A percentile compares a stretch with the other conserved stretches of the same genome.
Conservation (phyloP, 116 monocot genomes). For the Dioscorea cayenensis region DNA sequence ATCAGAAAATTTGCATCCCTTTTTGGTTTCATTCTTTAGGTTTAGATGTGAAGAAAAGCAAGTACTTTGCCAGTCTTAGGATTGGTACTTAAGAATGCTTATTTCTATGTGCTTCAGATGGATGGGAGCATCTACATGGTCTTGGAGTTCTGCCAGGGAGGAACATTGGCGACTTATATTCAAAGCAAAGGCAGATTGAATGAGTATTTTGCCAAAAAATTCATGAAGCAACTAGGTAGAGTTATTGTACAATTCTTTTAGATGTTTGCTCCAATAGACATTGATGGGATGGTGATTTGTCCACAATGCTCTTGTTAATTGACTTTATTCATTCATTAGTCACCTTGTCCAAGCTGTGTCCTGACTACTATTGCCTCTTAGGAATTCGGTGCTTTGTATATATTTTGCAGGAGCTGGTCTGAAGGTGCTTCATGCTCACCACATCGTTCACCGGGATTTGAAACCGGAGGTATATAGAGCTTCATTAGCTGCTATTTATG, state of each 20-base stretch:
- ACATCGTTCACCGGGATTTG: slow-evolving; percentile 56
- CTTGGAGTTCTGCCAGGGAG: slow-evolving; percentile 50
- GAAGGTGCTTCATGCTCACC: slow-evolving; percentile 32
- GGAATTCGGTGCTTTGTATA: no score
- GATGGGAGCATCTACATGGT: slow-evolving; percentile 44
- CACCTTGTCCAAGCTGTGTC: no score
- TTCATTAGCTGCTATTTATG: neutral
- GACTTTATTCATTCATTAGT: neutral
- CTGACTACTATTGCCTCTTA: neutral
- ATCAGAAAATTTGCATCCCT: no score
- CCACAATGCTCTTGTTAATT: no score
- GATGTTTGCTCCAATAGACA: no score
- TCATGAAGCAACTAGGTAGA: slow-evolving; percentile 50
- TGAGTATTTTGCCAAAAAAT: slow-evolving; percentile 34
- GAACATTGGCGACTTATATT: slow-evolving; percentile 40
- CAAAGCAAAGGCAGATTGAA: slow-evolving; percentile 24
- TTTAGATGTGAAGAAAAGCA: no score
- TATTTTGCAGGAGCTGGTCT: slow-evolving; percentile 47
- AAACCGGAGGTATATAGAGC: slow-evolving; percentile 47
- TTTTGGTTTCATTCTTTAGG: no score
- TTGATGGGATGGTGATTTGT: no score
- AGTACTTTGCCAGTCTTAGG: no score
- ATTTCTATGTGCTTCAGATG: neutral
- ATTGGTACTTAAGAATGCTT: no score
- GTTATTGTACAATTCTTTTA: neutral